Evolutionary conservation across 257 asterid genomes (phyloP).

Genomic region (Solanum corneliomulleri): DNA sequence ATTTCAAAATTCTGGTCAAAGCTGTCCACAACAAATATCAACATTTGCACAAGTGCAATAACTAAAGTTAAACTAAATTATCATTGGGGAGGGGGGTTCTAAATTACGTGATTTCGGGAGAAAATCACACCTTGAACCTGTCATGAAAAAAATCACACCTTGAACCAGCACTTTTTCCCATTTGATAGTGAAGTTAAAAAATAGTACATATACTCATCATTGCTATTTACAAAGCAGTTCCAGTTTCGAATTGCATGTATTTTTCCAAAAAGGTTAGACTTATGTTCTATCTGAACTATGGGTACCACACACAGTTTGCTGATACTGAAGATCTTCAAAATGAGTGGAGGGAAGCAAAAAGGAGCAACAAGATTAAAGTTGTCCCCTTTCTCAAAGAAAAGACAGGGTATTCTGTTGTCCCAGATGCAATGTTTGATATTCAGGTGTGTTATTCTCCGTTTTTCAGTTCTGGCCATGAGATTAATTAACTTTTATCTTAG

Average conservation of each 20-base stretch:
- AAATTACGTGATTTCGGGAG: neutral
- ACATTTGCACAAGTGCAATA: neutral
- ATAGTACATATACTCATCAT: neutral
- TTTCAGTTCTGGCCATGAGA: neutral
- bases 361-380: constrained; percentile 53
- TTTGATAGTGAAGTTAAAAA: neutral
- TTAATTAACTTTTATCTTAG: neutral
- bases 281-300: constrained; percentile 6
- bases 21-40: neutral
- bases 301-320: constrained; percentile 46
- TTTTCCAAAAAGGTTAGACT: neutral
- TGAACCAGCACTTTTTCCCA: neutral
- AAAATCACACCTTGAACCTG: neutral
- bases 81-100: neutral
- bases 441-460: constrained; percentile 38
- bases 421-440: constrained; percentile 81
- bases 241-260: neutral
- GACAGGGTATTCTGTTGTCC: constrained; percentile 69
- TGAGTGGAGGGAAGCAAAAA: constrained; percentile 73
- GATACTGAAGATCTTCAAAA: constrained; percentile 67
- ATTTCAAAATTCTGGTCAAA: neutral
- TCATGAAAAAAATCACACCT: neutral
- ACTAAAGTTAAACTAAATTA: neutral
- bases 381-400: constrained; percentile 57
- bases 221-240: neutral